Base-by-base conservation (phyloP, 306 rosid species). In the Malus sieversii region DNA sequence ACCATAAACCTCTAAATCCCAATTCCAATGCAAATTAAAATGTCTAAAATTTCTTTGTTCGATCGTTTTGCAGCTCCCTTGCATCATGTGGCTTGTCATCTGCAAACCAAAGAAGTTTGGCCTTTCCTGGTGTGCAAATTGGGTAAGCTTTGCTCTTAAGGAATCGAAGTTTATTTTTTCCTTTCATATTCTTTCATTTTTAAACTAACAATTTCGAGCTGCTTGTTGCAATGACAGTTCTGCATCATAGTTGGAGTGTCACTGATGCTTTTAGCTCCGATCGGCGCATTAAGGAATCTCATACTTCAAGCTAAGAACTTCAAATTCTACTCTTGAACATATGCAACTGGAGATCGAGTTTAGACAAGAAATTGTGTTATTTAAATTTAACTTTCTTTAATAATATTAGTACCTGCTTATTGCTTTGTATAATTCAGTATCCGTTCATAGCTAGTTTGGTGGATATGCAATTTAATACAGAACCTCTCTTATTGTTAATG, bases 81-180 rank as follows among this genome's bases (percentile, higher is more conserved):
- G 87, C 78, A 74, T 84, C 42, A 81, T 84, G 69, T 84, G 87
- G 87, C 84, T 84, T n/a, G 27, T 66, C 59, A 66, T 81, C 58
- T 64, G 23, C 58, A 84, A 84, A 64, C 85, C 85, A 11, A 84
- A 66, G 51, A 81, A 63, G 10, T 84, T 46, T 6, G 29, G 85
- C 73, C 42, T 84, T 42, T 84, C 87, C 23, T 84, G 87, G 87
- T 74, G 52, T 10, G 18, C 72, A 16, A 81, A 84, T 71, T 81
- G 87, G 83, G 87, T 84, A 75, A 60, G 71, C 62, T 3, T 57
- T 4, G 8, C 32, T 25, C 13, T 10, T 46, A 11, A 57, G 64
- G 29, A 45, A 19, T 8, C 15, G 3, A 40, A 12, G 2, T 20
- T 16, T 20, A 6, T 35, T 11, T 38, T 33, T 18, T 33, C 27